These are phyloP conservation scores for Penicillium sp. DNA, from an alignment of 2,329 filamentous ascomycete species.

Conservation along the genomic window DNA sequence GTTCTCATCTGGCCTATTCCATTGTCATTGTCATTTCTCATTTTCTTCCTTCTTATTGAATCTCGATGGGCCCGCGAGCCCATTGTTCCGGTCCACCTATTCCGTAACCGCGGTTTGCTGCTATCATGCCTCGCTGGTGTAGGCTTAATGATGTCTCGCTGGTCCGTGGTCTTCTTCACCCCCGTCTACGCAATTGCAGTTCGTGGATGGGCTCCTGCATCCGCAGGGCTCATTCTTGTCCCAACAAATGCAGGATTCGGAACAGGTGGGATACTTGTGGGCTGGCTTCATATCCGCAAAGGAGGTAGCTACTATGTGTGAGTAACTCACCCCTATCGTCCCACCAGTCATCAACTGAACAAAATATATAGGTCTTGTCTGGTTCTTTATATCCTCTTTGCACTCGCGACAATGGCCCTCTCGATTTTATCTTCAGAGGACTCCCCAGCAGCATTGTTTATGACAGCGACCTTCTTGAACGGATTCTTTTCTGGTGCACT, in stretches of 20 bases:
- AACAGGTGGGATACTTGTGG: conserved; percentile 68
- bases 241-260: conserved; percentile 82
- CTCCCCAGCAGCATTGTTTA: conserved; percentile 54
- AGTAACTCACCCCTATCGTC: conserved; percentile 9
- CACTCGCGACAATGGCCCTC: conserved; percentile 58
- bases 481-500: conserved; percentile 70
- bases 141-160: conserved; percentile 77
- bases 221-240: conserved; percentile 72
- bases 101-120: conserved; percentile 68
- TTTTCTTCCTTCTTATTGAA: conserved; percentile 62
- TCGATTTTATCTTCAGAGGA: conserved; percentile 56
- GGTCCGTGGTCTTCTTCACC: conserved; percentile 77
- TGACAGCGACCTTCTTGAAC: conserved; percentile 65
- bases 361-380: conserved; percentile 52
- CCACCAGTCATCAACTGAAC: neutral
- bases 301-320: conserved; percentile 69
- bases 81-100: conserved; percentile 70
- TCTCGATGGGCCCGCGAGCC: conserved; percentile 64
- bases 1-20: conserved; percentile 62
- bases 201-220: conserved; percentile 65
- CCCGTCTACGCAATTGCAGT: conserved; percentile 79
- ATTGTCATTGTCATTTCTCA: conserved; percentile 59
- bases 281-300: conserved; percentile 72
- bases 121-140: conserved; percentile 73
- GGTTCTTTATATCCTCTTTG: conserved; percentile 62